Conservation (phyloP, 192 early-diverging fungal genomes). For the Geosiphon pyriformis region DNA sequence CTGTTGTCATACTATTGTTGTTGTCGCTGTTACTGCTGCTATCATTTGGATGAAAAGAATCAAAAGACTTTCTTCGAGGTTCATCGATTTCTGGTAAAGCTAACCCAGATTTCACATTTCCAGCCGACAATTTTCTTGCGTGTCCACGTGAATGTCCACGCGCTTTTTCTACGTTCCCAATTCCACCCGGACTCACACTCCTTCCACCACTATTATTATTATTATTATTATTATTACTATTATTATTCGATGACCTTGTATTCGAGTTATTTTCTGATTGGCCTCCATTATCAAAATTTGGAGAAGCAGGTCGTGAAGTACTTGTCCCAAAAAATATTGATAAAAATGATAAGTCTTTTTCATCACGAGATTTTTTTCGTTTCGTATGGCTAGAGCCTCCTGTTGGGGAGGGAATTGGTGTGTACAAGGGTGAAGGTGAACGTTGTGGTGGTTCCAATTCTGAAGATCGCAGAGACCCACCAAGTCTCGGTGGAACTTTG, state of each 20-base stretch:
- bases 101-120: background rate
- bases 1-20: background rate
- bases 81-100: conserved; percentile 4
- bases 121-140: conserved; percentile 4
- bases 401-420: conserved; percentile 2
- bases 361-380: conserved; percentile 22
- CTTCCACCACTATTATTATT: no score
- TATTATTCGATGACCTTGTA: background rate
- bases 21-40: no score
- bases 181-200: no score
- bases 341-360: conserved; percentile 12
- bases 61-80: conserved; percentile 18
- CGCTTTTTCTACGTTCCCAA: no score
- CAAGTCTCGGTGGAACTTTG: background rate
- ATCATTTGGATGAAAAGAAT: conserved; percentile 4
- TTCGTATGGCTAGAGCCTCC: conserved; percentile 1
- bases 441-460: conserved; percentile 6
- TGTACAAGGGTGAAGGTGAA: conserved; percentile 4
- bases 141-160: background rate
- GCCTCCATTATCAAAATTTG: background rate
- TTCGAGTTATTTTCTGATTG: background rate
- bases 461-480: no score
- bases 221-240: background rate
- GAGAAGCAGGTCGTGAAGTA: conserved; percentile 18
- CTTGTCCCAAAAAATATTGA: background rate